Evolutionary conservation across 768 basidiomycete species (phyloP).

Genomic region (Mycena leptocephala): DNA sequence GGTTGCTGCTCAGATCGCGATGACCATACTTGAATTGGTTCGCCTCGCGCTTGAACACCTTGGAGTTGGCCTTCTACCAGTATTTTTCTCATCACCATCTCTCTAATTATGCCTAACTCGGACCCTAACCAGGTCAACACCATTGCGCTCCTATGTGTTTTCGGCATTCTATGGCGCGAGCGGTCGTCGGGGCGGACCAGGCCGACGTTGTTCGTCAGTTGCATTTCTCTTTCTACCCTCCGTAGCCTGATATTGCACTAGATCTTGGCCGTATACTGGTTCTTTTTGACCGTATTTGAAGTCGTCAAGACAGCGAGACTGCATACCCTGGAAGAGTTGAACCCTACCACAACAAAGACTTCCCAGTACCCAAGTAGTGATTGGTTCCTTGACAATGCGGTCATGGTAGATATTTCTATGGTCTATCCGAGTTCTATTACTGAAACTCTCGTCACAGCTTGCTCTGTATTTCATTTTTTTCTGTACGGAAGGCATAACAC

Average conservation of each 20-base stretch:
- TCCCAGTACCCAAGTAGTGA: slow-evolving; percentile 44
- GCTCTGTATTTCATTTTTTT: slow-evolving; percentile 34
- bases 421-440: not conserved
- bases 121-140: no score
- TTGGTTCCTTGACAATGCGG: slow-evolving; percentile 44
- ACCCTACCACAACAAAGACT: slow-evolving; percentile 39
- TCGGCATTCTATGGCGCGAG: slow-evolving; percentile 38
- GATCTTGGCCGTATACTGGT: slow-evolving; percentile 43
- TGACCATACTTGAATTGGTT: slow-evolving; percentile 49
- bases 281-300: slow-evolving; percentile 38
- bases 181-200: slow-evolving; percentile 33
- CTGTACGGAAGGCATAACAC: slow-evolving; percentile 10
- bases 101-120: no score
- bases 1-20: slow-evolving; percentile 42
- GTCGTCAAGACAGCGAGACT: slow-evolving; percentile 40
- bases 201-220: slow-evolving; percentile 35
- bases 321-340: slow-evolving; percentile 30
- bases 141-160: slow-evolving; percentile 36
- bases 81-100: no score
- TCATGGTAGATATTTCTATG: slow-evolving; percentile 40
- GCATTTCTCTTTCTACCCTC: not conserved
- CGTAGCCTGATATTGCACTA: slow-evolving; percentile 19
- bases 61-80: slow-evolving; percentile 51
- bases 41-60: slow-evolving; percentile 44
- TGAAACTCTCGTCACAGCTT: slow-evolving; percentile 16